Percentiles rank a stretch among this genome's conserved stretches.
These are phyloP conservation scores for Euphorbia lathyris DNA, from an alignment of 345 rosid genomes.

Conservation along the genomic window DNA sequence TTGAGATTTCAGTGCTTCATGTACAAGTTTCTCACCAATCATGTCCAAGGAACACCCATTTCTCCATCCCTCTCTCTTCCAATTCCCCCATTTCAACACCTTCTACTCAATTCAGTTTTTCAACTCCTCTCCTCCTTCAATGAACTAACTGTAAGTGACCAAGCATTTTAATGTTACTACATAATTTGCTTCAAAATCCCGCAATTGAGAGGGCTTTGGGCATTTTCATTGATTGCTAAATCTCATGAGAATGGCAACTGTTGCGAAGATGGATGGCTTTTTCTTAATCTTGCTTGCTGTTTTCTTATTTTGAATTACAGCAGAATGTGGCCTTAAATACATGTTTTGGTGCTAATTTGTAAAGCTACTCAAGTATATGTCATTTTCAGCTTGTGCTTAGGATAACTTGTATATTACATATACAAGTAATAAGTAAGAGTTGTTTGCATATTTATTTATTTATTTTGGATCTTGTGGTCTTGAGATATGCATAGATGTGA, in stretches of 20 bases:
- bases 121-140: neutral
- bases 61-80: conserved; percentile 1
- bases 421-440: no score
- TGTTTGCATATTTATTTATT: no score
- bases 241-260: neutral
- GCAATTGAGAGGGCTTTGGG: neutral
- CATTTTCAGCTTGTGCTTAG: no score
- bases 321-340: neutral
- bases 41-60: conserved; percentile 16
- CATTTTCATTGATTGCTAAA: neutral
- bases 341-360: neutral
- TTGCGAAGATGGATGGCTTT: neutral
- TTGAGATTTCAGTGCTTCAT: conserved; percentile 17
- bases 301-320: neutral
- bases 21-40: conserved; percentile 12
- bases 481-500: no score
- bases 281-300: neutral
- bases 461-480: no score
- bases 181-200: neutral
- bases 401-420: no score
- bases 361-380: neutral
- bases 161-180: neutral
- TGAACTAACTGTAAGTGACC: neutral
- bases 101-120: conserved; percentile 6
- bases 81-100: conserved; percentile 15